Base-by-base conservation (phyloP, 2,329 filamentous ascomycete genomes). In the Botryotinia convoluta region DNA sequence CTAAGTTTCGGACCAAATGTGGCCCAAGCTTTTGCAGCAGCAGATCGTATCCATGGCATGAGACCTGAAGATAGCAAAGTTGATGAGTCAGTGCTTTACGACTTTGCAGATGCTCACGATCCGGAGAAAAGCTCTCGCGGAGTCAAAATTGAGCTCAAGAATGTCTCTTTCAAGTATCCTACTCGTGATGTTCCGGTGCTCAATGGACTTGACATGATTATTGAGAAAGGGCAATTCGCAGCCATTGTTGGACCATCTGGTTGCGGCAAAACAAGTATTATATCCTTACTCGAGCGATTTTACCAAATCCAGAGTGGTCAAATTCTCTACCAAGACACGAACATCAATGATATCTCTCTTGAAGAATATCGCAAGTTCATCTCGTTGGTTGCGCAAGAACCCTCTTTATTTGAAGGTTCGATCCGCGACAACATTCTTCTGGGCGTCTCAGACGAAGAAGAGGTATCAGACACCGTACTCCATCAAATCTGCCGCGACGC, bases 351-450 rank as follows among this genome's bases (percentile, higher is more conserved):
- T 0, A 80, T 93, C 70, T 87, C 91, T 72, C 85, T 91, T 0
- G 85, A 85, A 73, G 82, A 86, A n/a, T 93, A 93, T 79, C 88
- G 92, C 48, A 85, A 86, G 72, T 83, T 88, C 42, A 84, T 94
- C 18, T 91, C 91, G 1, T 86, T 95, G 0, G 92, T 95, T 0
- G 89, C 91, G 3, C 92, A 95, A 81, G 92, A 95, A 79, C 87
- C 92, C 9, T 90, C 89, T 0, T 85, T 95, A 78, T 79, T 79
- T n/a, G 89, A 90, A 80, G 86, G 87, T 18, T 89, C 89, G 0
- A 86, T 94, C 29, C 86, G 88, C 26, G 91, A 94, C 74, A 93
- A 93, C 76, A 88, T 93, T 69, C 81, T 91, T 1, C 84, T 93
- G 0, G 91, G 91, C n/a, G 87, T 93, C 32, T 80, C 81, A 26